phyloP scores from a whole-genome alignment of 306 rosid species.

The Pyrus communis region DNA sequence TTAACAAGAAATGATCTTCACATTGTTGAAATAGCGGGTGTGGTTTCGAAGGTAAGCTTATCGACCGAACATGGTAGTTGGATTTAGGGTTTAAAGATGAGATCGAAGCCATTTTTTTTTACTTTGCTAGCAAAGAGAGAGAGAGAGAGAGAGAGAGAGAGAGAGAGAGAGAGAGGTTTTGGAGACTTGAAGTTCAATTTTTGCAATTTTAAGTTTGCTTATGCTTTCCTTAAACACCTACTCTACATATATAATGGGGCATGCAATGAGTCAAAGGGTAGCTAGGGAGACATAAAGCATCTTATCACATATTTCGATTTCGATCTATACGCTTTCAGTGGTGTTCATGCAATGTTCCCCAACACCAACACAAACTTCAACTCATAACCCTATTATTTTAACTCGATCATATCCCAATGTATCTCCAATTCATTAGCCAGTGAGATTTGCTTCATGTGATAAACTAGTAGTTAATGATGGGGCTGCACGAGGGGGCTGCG shows the following conservation, averaged over 20 bases:
- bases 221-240: not conserved
- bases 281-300: constrained; percentile 25
- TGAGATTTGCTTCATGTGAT: constrained; percentile 1
- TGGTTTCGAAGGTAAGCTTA: constrained; percentile 38
- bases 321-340: constrained; percentile 18
- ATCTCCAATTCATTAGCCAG: not conserved
- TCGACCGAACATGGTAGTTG: constrained; percentile 34
- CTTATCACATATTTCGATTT: constrained; percentile 14
- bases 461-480: constrained; percentile 1
- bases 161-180: not conserved
- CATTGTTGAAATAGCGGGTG: constrained; percentile 38
- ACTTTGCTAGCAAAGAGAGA: not conserved
- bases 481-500: constrained; percentile 4
- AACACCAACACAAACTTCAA: constrained; percentile 23
- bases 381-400: constrained; percentile 14
- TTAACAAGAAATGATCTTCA: constrained; percentile 29
- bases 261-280: not conserved
- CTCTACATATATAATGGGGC: constrained; percentile 9
- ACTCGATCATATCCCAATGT: not conserved
- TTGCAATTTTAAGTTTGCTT: not conserved
- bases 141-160: not conserved
- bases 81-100: constrained; percentile 23
- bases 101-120: constrained; percentile 28
- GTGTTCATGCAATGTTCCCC: constrained; percentile 28
- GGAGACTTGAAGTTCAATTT: constrained; percentile 5